Evolutionary conservation across 768 basidiomycete species (phyloP), one percentile per base, ranked within the genome.

Genomic region (Megacollybia marginata): DNA sequence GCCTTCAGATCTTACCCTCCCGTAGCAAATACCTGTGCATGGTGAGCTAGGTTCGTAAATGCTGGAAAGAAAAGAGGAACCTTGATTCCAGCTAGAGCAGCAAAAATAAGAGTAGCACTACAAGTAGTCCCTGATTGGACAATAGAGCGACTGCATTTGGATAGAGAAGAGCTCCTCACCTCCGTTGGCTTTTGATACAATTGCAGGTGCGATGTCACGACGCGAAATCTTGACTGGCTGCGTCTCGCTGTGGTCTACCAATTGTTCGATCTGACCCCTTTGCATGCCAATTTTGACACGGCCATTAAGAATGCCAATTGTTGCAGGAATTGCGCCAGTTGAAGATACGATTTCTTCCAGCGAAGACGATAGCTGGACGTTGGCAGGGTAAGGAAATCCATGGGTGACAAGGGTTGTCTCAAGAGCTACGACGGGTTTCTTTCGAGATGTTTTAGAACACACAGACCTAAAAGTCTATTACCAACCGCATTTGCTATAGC

Each of bases 401-500:
- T 97, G 92, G 1, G 93, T 93, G 52, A 96, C 82, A 48, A 98
- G 79, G 1, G 95, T 85, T 2, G 88, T 90, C 64, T 98, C 95
- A 10, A 98, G 79, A 11, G 94, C 93, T 10, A 97, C 92, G 42
- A 97, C 73, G 16, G 92, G 82, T 53, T 69, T 71, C 9, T 73
- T 69, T 38, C 73, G 23, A 28, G 6, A 28, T 28, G 23, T 28
- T 28, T 3, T 28, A 28, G 6, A 6, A 28, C 4, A 3, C 4
- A 28, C 23, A 28, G 2, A 28, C 6, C 6, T 28, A 28, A n/a
- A n/a, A n/a, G n/a, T 28, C 4, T 2, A 28, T 28, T 28, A 28
- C 23, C 23, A 6, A 28, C 23, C 23, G 23, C 23, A 28, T 28
- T 28, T 28, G 74, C 70, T 18, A 95, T 72, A 4, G 94, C 93